Evolutionary conservation across 148 eudicot genomes (phyloP).

Genomic region (Salicornia ramosissima): DNA sequence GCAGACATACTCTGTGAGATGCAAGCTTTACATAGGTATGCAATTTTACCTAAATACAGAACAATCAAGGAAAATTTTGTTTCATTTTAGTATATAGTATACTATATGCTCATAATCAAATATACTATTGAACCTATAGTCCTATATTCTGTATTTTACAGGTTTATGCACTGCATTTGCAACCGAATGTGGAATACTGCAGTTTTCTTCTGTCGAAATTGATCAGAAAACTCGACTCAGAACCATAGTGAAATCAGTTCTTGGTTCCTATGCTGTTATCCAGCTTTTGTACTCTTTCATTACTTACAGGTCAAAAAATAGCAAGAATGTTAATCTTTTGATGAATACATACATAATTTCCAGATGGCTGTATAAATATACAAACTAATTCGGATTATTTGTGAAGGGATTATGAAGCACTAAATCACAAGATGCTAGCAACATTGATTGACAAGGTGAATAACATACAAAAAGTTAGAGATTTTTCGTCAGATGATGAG

Average conservation of each 20-base stretch:
- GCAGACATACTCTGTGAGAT: conserved; percentile 64
- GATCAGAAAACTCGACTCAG: conserved; percentile 39
- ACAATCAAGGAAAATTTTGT: neutral
- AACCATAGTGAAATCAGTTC: conserved; percentile 34
- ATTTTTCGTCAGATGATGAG: conserved; percentile 29
- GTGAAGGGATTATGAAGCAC: conserved; percentile 64
- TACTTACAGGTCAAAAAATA: conserved; percentile 47
- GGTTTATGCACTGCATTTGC: conserved; percentile 45
- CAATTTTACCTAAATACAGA: neutral
- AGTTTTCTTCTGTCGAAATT: conserved; percentile 32
- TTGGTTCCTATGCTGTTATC: conserved; percentile 33
- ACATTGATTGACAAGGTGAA: conserved; percentile 47
- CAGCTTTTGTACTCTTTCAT: conserved; percentile 45
- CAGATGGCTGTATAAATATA: neutral
- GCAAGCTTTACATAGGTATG: conserved; percentile 66
- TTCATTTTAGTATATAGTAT: too few relatives aligned
- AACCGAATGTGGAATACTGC: conserved; percentile 41
- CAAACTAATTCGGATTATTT: neutral
- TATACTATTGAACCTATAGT: too few relatives aligned
- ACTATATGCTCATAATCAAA: neutral
- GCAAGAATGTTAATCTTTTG: neutral
- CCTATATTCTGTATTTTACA: neutral
- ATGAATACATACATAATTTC: neutral
- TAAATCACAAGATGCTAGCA: conserved; percentile 61
- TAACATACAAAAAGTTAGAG: conserved; percentile 25